These are phyloP conservation scores for Erythrobasidium yunnanense DNA, from an alignment of 768 basidiomycete genomes.

Conservation along the genomic window DNA sequence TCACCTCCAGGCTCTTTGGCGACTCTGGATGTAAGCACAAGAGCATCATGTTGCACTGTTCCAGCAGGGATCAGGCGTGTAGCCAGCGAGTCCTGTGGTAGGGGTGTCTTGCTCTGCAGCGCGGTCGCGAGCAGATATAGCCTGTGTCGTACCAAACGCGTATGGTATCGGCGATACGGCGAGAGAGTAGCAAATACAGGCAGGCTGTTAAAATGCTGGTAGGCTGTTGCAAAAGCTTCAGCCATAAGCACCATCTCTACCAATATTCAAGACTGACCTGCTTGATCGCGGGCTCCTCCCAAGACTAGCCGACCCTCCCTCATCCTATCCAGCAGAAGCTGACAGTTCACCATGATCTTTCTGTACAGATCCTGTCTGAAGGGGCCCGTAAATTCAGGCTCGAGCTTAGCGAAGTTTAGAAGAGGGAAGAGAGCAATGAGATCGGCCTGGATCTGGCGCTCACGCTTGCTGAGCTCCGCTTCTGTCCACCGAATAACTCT, in stretches of 20 bases:
- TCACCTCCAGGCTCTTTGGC: conserved; percentile 1
- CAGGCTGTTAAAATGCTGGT: too few relatives aligned
- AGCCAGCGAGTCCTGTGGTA: conserved; percentile 12
- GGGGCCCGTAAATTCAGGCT: background rate
- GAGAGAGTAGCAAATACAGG: background rate
- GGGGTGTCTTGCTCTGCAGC: conserved; percentile 22
- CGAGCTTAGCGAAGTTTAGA: conserved; percentile 6
- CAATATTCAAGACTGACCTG: too few relatives aligned
- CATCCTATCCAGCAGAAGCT: conserved; percentile 1
- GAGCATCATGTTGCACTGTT: conserved; percentile 6
- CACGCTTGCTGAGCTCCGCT: conserved; percentile 2
- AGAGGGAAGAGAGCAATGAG: conserved; percentile 15
- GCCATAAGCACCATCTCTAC: too few relatives aligned
- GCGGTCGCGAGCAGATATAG: conserved; percentile 15
- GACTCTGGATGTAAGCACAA: background rate
- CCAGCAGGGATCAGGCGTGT: background rate
- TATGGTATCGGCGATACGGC: conserved; percentile 3
- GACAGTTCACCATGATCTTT: background rate
- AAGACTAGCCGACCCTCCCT: conserved; percentile 18
- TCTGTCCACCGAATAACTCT: background rate
- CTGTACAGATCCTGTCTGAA: conserved; percentile 10
- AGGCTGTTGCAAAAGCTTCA: too few relatives aligned
- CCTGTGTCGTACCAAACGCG: background rate
- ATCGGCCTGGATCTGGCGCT: conserved; percentile 17
- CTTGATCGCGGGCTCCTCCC: too few relatives aligned